Conservation (phyloP, 2,329 filamentous ascomycete genomes). For the Colletotrichum acutatum region DNA sequence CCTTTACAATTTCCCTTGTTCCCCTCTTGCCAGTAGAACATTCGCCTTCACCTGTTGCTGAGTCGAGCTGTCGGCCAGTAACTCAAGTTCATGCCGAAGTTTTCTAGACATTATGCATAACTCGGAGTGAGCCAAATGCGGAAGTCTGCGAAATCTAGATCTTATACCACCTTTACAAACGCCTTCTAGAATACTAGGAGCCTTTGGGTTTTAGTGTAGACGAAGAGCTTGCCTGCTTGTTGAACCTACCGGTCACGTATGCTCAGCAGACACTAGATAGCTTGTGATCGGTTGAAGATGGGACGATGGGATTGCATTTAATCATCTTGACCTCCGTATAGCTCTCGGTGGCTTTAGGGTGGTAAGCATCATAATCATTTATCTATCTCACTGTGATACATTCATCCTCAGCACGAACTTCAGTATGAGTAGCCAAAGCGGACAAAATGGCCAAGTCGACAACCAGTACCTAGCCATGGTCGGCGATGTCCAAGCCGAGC, state of each 20-base stretch:
- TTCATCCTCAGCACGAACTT: not conserved
- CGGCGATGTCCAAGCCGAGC: slow-evolving; percentile 34
- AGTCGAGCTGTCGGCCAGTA: too few relatives aligned
- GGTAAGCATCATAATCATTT: not conserved
- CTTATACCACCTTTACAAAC: too few relatives aligned
- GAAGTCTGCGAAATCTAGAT: not conserved
- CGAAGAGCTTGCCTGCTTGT: not conserved
- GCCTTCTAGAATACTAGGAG: not conserved
- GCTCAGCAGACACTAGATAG: not conserved
- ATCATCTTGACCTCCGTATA: not conserved
- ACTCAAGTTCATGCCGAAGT: not conserved
- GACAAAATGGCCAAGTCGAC: not conserved
- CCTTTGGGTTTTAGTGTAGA: not conserved
- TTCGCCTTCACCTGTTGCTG: not conserved
- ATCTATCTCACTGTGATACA: not conserved
- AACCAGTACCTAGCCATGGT: slow-evolving; percentile 10
- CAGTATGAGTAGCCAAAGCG: not conserved
- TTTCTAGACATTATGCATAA: not conserved
- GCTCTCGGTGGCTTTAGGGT: not conserved
- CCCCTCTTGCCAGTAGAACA: not conserved
- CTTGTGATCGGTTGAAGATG: not conserved
- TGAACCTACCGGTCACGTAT: not conserved
- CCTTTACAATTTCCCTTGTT: not conserved
- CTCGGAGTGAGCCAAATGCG: not conserved
- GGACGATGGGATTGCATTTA: not conserved